phyloP scores from a whole-genome alignment of 208 protist genomes.

The Porcisia deanei region DNA sequence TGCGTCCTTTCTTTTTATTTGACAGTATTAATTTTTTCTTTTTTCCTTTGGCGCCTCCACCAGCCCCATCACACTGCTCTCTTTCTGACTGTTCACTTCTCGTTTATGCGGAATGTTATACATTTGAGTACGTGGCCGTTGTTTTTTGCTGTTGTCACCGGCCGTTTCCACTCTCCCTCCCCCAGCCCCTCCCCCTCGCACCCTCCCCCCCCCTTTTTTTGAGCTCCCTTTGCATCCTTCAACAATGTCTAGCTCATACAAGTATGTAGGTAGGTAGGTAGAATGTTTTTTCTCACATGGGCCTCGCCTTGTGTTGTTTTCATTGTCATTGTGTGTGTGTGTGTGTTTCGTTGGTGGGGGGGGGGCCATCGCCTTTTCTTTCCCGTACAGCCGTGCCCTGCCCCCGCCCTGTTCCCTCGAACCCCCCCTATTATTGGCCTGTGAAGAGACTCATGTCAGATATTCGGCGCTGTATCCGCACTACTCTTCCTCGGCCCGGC shows the following conservation, averaged over 20 bases:
- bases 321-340: not conserved
- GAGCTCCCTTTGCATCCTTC: not conserved
- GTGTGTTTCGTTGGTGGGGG: not conserved
- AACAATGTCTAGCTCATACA: too few relatives aligned
- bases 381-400: not conserved
- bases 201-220: not conserved
- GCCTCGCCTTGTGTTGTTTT: not conserved
- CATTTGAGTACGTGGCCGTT: not conserved
- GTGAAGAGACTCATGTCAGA: not conserved
- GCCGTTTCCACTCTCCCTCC: not conserved
- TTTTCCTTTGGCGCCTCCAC: not conserved
- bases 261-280: too few relatives aligned
- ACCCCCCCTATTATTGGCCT: not conserved
- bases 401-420: too few relatives aligned
- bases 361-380: not conserved
- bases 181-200: not conserved
- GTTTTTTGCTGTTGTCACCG: not conserved
- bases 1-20: not conserved
- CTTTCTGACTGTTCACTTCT: not conserved
- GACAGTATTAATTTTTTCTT: not conserved
- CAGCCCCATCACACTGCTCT: too few relatives aligned
- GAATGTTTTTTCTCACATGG: too few relatives aligned
- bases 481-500: not conserved
- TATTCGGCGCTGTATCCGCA: too few relatives aligned
- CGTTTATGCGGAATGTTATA: slow-evolving; percentile 1